Conservation (phyloP, 2,329 filamentous ascomycete species). For the Trichoderma cornu-damae region DNA sequence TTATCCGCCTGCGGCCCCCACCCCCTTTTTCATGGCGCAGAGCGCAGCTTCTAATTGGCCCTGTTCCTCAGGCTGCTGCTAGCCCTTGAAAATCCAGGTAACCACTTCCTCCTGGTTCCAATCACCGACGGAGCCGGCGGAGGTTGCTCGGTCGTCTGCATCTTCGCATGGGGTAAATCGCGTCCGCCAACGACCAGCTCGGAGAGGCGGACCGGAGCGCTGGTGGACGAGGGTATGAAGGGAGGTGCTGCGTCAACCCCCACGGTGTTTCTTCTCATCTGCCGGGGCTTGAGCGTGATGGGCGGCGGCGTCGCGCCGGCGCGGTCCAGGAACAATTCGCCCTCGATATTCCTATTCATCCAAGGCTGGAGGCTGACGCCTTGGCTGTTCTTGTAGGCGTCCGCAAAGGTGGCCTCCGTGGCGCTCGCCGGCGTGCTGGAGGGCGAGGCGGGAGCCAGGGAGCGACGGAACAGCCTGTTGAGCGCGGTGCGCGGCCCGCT, state of each 20-base stretch:
- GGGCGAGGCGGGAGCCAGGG: slow-evolving; percentile 36
- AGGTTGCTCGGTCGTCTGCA: background rate
- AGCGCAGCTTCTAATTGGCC: slow-evolving; percentile 23
- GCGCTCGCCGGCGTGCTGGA: slow-evolving; percentile 11
- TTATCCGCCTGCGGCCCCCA: background rate
- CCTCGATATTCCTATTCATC: slow-evolving; percentile 32
- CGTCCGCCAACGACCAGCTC: slow-evolving; percentile 1
- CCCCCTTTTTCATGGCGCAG: background rate
- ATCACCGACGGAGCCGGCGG: slow-evolving; percentile 23
- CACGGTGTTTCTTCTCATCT: slow-evolving; percentile 27
- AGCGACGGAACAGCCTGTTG: slow-evolving; percentile 49
- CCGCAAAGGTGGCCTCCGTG: slow-evolving; percentile 19
- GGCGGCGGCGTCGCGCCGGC: slow-evolving; percentile 52
- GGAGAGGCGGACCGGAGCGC: slow-evolving; percentile 15
- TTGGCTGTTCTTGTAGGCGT: slow-evolving; percentile 21
- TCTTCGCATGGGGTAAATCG: background rate
- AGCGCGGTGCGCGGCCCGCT: slow-evolving; percentile 41
- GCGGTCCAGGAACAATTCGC: slow-evolving; percentile 43
- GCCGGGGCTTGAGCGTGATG: slow-evolving; percentile 45
- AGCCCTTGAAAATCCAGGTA: slow-evolving; percentile 31
- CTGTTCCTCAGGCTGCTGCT: slow-evolving; percentile 25
- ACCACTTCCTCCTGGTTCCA: slow-evolving; percentile 35
- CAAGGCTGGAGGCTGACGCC: slow-evolving; percentile 35
- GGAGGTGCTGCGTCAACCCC: slow-evolving; percentile 24
- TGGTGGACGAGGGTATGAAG: slow-evolving; percentile 17